These are phyloP conservation scores for Leishmania lainsoni DNA, from an alignment of 208 protist genomes.

Conservation along the genomic window DNA sequence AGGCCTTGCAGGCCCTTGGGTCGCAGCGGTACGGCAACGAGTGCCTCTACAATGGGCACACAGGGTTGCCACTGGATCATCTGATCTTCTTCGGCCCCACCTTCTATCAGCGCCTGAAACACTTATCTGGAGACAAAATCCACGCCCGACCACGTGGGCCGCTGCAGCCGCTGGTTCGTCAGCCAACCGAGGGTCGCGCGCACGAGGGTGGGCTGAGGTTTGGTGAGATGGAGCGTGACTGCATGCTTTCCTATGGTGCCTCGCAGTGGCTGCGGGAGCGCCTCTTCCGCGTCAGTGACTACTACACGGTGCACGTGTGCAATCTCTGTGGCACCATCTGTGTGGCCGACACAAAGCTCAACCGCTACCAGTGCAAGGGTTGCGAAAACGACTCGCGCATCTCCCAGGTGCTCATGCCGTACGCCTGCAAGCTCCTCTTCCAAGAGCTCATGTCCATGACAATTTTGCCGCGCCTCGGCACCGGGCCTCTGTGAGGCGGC, in stretches of 20 bases:
- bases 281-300: conserved; percentile 97
- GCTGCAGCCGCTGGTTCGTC: conserved; percentile 95
- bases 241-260: conserved; percentile 97
- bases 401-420: conserved; percentile 96
- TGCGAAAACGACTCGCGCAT: conserved; percentile 95
- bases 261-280: conserved; percentile 97
- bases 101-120: conserved; percentile 99
- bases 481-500: conserved; percentile 35
- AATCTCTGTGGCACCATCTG: conserved; percentile 90
- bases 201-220: conserved; percentile 98
- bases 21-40: conserved; percentile 99
- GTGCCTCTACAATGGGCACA: conserved; percentile 94
- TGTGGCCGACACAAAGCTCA: conserved; percentile 49
- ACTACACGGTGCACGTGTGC: conserved; percentile 96
- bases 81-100: conserved; percentile 99
- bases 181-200: conserved; percentile 99
- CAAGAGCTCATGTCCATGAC: conserved; percentile 99
- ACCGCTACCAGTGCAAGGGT: conserved; percentile 92
- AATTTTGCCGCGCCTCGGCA: conserved; percentile 70
- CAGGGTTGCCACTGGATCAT: conserved; percentile 95
- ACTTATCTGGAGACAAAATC: conserved; percentile 99
- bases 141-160: conserved; percentile 96
- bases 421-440: conserved; percentile 99
- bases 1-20: conserved; percentile 80
- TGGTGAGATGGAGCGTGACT: conserved; percentile 99